Conservation (phyloP, 169 alveolate species). For the Plasmodium inui region DNA sequence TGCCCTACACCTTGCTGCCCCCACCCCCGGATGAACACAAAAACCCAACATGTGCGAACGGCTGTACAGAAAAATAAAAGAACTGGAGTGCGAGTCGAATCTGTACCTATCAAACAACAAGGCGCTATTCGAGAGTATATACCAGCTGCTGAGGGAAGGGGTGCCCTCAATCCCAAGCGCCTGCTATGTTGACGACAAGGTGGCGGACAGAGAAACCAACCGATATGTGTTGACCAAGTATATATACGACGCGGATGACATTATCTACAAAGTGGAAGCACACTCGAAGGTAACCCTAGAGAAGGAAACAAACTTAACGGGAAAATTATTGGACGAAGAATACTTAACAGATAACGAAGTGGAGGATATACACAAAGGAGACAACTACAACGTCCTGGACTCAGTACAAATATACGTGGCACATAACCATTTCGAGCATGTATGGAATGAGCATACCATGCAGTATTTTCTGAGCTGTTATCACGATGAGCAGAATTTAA, state of each 20-base stretch:
- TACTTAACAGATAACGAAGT: constrained; percentile 58
- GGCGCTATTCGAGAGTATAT: constrained; percentile 49
- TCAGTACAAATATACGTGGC: constrained; percentile 68
- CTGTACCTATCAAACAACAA: constrained; percentile 59
- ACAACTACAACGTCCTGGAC: constrained; percentile 52
- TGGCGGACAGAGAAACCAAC: constrained; percentile 68
- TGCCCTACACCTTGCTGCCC: neutral
- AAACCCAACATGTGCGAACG: constrained; percentile 38
- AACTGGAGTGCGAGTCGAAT: constrained; percentile 60
- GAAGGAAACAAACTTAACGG: constrained; percentile 14
- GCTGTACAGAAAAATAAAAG: constrained; percentile 40
- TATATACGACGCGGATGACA: constrained; percentile 67
- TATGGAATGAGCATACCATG: constrained; percentile 71
- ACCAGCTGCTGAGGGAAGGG: constrained; percentile 50
- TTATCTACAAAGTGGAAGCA: constrained; percentile 73
- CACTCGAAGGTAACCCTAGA: constrained; percentile 63
- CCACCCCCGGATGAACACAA: neutral
- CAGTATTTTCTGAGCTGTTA: constrained; percentile 62
- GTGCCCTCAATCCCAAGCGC: constrained; percentile 62
- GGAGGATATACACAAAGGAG: constrained; percentile 35
- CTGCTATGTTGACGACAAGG: constrained; percentile 37
- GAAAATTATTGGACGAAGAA: constrained; percentile 24
- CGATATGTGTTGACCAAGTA: constrained; percentile 68
- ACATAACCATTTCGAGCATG: constrained; percentile 27
- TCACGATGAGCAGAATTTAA: constrained; percentile 46